Evolutionary conservation across 345 rosid genomes (phyloP).

Genomic region (Hibiscus trionum): DNA sequence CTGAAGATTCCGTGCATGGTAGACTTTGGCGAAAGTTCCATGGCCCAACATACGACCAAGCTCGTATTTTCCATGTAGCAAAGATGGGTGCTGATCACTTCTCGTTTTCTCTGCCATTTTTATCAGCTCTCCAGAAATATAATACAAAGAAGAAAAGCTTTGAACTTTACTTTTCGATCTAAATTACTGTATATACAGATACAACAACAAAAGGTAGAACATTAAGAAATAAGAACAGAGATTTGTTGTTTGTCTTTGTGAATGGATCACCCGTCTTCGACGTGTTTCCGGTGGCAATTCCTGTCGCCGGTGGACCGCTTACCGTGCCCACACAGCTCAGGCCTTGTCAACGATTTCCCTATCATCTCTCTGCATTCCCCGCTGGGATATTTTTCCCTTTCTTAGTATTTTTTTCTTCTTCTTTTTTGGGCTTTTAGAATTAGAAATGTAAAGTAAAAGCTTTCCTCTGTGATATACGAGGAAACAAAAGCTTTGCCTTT

Average conservation of each 20-base stretch:
- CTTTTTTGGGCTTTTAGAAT: not conserved
- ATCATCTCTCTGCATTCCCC: slow-evolving; percentile 88
- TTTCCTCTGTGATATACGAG: not conserved
- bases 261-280: slow-evolving; percentile 85
- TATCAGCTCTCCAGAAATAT: not conserved
- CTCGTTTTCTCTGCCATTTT: slow-evolving; percentile 19
- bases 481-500: not conserved
- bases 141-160: not conserved
- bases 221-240: not conserved
- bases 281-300: slow-evolving; percentile 89
- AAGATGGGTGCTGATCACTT: slow-evolving; percentile 18
- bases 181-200: not conserved
- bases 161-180: not conserved
- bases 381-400: not conserved
- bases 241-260: not conserved
- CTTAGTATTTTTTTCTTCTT: not conserved
- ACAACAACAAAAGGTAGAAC: slow-evolving; percentile 2
- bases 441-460: too few relatives aligned
- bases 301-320: slow-evolving; percentile 64
- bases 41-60: slow-evolving; percentile 77
- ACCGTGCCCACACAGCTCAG: slow-evolving; percentile 43
- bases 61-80: slow-evolving; percentile 81
- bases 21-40: slow-evolving; percentile 89
- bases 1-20: slow-evolving; percentile 51
- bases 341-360: slow-evolving; percentile 27